A percentile compares a stretch with the other conserved stretches of the same genome.
These are phyloP conservation scores for Xylariaceae sp. DNA, from an alignment of 2,329 filamentous ascomycete species.

Conservation along the genomic window DNA sequence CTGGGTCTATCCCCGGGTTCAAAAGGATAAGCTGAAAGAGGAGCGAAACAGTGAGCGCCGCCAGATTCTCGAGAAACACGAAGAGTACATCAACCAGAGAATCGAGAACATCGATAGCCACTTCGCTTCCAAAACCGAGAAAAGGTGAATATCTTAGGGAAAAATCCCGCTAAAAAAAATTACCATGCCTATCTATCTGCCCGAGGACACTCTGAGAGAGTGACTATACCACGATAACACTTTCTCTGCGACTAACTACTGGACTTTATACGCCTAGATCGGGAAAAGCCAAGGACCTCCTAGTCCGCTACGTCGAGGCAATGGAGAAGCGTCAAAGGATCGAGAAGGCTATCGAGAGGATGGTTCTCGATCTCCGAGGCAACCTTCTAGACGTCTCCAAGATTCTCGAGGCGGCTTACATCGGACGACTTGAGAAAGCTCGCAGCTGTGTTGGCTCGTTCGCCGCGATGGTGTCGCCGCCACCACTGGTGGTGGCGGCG, in stretches of 20 bases:
- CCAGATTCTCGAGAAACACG: constrained; percentile 16
- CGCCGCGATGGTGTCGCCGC: constrained; percentile 1
- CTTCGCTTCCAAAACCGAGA: constrained; percentile 15
- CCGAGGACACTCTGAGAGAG: too few species aligned
- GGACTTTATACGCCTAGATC: too few species aligned
- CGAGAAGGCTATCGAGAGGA: constrained; percentile 6
- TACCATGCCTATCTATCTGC: too few species aligned
- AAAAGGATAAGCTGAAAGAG: constrained; percentile 11
- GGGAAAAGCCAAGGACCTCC: constrained; percentile 7
- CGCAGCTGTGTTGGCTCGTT: constrained; percentile 4
- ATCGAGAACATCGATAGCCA: constrained; percentile 15
- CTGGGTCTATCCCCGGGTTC: background rate
- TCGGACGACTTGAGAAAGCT: constrained; percentile 2
- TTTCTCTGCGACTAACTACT: too few species aligned
- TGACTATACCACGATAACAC: too few species aligned
- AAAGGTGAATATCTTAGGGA: constrained; percentile 22
- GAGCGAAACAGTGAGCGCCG: constrained; percentile 17
- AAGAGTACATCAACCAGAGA: constrained; percentile 11
- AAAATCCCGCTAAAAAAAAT: too few species aligned
- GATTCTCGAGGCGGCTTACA: constrained; percentile 7
- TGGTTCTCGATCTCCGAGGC: constrained; percentile 1
- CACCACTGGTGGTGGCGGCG: too few species aligned
- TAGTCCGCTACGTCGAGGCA: constrained; percentile 6
- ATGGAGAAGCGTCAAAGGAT: constrained; percentile 13
- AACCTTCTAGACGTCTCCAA: constrained; percentile 3